phyloP scores from a whole-genome alignment of 169 alveolate genomes.

The Plasmodium chabaudi region DNA sequence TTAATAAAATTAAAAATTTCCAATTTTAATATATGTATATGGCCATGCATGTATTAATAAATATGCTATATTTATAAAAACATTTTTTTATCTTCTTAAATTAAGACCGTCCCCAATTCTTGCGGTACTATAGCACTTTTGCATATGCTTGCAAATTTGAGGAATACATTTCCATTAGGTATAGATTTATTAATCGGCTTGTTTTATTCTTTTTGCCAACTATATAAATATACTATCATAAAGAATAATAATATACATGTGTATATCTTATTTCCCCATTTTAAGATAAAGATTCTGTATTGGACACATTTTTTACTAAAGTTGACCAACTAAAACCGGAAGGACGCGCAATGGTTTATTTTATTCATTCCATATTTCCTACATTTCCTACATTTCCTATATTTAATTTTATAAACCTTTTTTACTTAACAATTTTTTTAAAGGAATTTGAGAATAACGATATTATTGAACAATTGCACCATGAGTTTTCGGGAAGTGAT shows the following conservation, averaged over 20 bases:
- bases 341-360: slow-evolving; percentile 17
- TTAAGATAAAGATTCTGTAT: slow-evolving; percentile 48
- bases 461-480: slow-evolving; percentile 30
- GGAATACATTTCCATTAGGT: slow-evolving; percentile 36
- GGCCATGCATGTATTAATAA: not conserved
- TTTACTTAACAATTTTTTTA: not conserved
- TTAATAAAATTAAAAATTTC: not conserved
- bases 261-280: not conserved
- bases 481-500: slow-evolving; percentile 31
- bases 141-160: slow-evolving; percentile 45
- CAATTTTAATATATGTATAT: not conserved
- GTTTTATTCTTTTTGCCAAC: not conserved
- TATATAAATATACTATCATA: not conserved
- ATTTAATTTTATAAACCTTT: not conserved
- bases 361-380: not conserved
- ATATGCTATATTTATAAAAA: not conserved
- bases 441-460: slow-evolving; percentile 57
- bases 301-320: slow-evolving; percentile 27
- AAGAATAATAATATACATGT: not conserved
- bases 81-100: slow-evolving; percentile 8
- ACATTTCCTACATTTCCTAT: not conserved
- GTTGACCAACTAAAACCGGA: slow-evolving; percentile 43
- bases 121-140: slow-evolving; percentile 69
- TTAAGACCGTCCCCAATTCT: slow-evolving; percentile 41
- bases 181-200: not conserved